Evolutionary conservation across 2,329 filamentous ascomycete genomes (phyloP).

Genomic region (Fusarium setosum): DNA sequence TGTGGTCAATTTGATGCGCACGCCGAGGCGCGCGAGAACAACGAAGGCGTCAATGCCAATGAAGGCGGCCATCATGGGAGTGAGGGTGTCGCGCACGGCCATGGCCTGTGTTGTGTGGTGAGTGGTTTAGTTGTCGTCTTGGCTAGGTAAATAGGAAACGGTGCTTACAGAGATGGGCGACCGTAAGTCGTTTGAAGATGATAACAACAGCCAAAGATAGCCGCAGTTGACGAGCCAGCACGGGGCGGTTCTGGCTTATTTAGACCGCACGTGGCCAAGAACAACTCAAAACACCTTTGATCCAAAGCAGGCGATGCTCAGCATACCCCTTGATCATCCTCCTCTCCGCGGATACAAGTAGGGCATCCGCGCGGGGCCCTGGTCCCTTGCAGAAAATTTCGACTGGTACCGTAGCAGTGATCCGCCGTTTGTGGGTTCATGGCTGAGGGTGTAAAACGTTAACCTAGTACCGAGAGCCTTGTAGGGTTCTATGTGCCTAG

Average conservation of each 20-base stretch:
- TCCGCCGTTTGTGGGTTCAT: not conserved
- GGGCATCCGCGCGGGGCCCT: not conserved
- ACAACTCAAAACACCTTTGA: not conserved
- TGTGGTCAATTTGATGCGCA: conserved; percentile 6
- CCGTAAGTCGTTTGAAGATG: not conserved
- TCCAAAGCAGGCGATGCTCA: not conserved
- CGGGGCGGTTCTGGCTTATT: not conserved
- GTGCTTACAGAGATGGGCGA: not conserved
- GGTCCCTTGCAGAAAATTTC: not conserved
- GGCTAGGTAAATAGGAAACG: not conserved
- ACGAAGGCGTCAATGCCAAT: conserved; percentile 11
- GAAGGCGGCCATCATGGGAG: conserved; percentile 13
- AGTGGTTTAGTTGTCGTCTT: not conserved
- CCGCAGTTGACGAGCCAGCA: not conserved
- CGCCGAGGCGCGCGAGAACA: conserved; percentile 11
- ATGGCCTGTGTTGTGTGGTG: not conserved
- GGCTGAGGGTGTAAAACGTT: not conserved
- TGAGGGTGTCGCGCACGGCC: conserved; percentile 12
- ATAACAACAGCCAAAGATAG: not conserved
- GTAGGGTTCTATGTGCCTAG: not conserved
- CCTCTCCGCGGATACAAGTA: not conserved
- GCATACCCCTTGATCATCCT: not conserved
- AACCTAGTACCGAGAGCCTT: not conserved
- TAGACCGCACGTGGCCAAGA: not conserved
- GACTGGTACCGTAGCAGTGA: not conserved